These are phyloP conservation scores for Annona squamosa DNA, from an alignment of 164 flowering plant species.

Conservation along the genomic window DNA sequence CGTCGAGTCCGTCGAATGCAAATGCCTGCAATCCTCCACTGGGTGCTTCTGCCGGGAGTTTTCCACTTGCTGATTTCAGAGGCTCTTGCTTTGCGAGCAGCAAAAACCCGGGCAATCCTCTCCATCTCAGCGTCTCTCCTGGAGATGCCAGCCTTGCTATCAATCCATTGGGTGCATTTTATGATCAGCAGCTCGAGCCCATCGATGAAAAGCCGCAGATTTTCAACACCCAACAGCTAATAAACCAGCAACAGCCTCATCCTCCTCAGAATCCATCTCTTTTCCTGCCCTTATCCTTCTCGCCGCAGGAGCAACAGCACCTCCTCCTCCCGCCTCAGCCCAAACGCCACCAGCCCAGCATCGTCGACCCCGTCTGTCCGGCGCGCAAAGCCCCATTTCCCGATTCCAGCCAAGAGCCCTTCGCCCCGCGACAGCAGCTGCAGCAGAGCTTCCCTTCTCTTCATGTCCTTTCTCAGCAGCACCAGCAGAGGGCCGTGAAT, in stretches of 20 bases:
- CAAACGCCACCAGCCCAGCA: conserved; percentile 41
- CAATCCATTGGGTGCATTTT: conserved; percentile 21
- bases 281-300: conserved; percentile 36
- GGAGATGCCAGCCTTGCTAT: conserved; percentile 17
- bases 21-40: conserved; percentile 8
- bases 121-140: conserved; percentile 22
- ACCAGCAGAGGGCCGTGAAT: conserved; percentile 28
- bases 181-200: conserved; percentile 24
- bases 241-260: conserved; percentile 40
- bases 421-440: conserved; percentile 23
- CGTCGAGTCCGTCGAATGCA: conserved; percentile 9
- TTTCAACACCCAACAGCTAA: conserved; percentile 29
- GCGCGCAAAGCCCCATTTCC: conserved; percentile 24
- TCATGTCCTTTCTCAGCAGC: conserved; percentile 33
- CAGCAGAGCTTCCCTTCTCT: conserved; percentile 18
- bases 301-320: conserved; percentile 34
- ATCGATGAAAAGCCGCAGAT: conserved; percentile 56
- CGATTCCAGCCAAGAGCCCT: conserved; percentile 42
- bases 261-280: conserved; percentile 39
- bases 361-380: conserved; percentile 20
- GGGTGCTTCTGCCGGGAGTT: not conserved
- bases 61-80: conserved; percentile 9
- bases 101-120: not conserved
- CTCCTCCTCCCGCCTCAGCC: conserved; percentile 43
- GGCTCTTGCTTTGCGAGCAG: conserved; percentile 2